Conservation (phyloP, 257 asterid genomes). For the Fraxinus anomala region DNA sequence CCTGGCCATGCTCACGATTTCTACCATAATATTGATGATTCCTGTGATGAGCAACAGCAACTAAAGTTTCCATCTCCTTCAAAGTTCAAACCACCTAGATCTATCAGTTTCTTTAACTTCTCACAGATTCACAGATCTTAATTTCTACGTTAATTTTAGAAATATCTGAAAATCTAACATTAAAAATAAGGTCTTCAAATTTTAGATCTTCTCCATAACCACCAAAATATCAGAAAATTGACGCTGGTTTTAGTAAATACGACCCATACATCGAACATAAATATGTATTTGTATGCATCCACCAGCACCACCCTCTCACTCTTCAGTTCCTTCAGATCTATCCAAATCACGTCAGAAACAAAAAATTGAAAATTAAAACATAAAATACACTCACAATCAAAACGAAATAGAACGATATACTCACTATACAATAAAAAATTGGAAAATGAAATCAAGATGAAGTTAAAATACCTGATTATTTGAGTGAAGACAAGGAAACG, state of each 20-base stretch:
- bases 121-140: conserved; percentile 24
- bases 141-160: conserved; percentile 11
- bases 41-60: conserved; percentile 63
- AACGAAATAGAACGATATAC: neutral
- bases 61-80: conserved; percentile 65
- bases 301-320: conserved; percentile 38
- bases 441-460: neutral
- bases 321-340: conserved; percentile 85
- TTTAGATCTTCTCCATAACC: conserved; percentile 75
- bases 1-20: conserved; percentile 30
- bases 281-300: conserved; percentile 25
- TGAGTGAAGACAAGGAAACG: conserved; percentile 22
- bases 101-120: conserved; percentile 9
- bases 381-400: conserved; percentile 14
- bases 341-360: conserved; percentile 22
- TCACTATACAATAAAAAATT: neutral
- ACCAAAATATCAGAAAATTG: conserved; percentile 68
- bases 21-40: conserved; percentile 46
- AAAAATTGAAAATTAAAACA: conserved; percentile 18
- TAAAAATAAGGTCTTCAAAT: conserved; percentile 8
- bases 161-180: conserved; percentile 21
- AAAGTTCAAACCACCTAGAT: conserved; percentile 1
- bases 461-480: conserved; percentile 29
- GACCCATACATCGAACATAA: conserved; percentile 50
- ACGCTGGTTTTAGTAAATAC: conserved; percentile 32